These are phyloP conservation scores for Spathaspora boniae DNA, from an alignment of 805 yeast genomes.

Conservation along the genomic window DNA sequence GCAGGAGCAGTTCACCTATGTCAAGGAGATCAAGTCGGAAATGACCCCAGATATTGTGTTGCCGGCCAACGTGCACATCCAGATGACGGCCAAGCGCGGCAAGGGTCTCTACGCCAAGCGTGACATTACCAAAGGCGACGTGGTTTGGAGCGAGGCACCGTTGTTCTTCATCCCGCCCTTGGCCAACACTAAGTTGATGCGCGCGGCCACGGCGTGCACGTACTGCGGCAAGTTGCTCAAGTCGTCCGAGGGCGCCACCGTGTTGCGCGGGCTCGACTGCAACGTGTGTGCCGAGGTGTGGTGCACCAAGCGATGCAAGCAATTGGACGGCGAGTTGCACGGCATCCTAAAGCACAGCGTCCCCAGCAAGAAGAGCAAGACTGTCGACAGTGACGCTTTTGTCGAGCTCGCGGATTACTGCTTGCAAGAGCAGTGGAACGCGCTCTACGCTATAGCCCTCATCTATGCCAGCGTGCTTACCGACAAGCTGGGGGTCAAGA, in stretches of 20 bases:
- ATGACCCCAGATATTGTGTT: conserved; percentile 43
- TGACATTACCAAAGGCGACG: conserved; percentile 45
- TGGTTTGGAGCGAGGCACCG: conserved; percentile 57
- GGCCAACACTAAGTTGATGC: conserved; percentile 57
- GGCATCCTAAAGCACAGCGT: conserved; percentile 53
- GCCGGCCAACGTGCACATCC: conserved; percentile 43
- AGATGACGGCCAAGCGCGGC: conserved; percentile 52
- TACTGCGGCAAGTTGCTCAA: conserved; percentile 60
- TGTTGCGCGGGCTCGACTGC: conserved; percentile 59
- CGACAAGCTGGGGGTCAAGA: conserved; percentile 40
- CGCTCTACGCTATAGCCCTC: conserved; percentile 61
- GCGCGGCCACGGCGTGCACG: conserved; percentile 65
- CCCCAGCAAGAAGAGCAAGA: conserved; percentile 28
- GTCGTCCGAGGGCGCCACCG: conserved; percentile 22
- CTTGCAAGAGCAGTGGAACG: conserved; percentile 62
- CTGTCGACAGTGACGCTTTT: conserved; percentile 50
- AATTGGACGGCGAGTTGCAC: conserved; percentile 48
- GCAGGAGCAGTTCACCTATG: conserved; percentile 46
- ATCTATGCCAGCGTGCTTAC: conserved; percentile 45
- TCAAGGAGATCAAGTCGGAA: conserved; percentile 49
- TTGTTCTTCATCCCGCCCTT: conserved; percentile 67
- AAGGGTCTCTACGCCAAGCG: conserved; percentile 57
- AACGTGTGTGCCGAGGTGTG: conserved; percentile 61
- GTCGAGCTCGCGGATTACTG: conserved; percentile 56
- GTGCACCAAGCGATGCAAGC: conserved; percentile 66